These are phyloP conservation scores for Magnolia officinalis DNA, from an alignment of 164 flowering plant genomes.

Conservation along the genomic window DNA sequence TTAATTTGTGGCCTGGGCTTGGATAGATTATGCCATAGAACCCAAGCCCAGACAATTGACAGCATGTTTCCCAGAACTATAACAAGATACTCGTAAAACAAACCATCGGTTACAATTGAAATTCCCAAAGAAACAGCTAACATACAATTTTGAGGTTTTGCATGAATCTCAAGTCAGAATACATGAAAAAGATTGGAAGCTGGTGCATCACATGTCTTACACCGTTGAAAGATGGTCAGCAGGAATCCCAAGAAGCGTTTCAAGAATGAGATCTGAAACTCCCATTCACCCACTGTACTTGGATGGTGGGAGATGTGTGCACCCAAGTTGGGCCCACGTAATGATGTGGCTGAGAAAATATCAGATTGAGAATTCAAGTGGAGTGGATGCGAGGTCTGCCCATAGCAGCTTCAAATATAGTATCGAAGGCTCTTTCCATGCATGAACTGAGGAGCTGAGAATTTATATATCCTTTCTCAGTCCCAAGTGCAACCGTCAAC, in stretches of 20 bases:
- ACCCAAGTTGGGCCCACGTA: too few relatives aligned
- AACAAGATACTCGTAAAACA: too few relatives aligned
- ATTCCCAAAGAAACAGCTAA: neutral
- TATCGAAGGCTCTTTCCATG: constrained; percentile 31
- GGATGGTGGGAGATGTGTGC: neutral
- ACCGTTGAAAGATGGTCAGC: too few relatives aligned
- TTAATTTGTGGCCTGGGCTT: too few relatives aligned
- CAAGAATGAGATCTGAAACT: neutral
- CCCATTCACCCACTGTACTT: neutral
- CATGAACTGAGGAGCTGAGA: constrained; percentile 22
- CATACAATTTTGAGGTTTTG: neutral
- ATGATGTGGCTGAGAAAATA: neutral
- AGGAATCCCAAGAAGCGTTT: too few relatives aligned
- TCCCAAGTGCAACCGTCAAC: constrained; percentile 35
- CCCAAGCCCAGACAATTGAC: too few relatives aligned
- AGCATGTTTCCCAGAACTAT: too few relatives aligned
- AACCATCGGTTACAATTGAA: neutral
- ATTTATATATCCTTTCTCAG: constrained; percentile 36
- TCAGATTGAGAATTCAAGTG: constrained; percentile 1
- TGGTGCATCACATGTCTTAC: too few relatives aligned
- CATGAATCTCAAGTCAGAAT: neutral
- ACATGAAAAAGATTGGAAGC: too few relatives aligned
- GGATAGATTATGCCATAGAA: too few relatives aligned
- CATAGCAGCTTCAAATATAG: constrained; percentile 28
- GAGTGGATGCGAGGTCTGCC: neutral